Evolutionary conservation across 2,329 filamentous ascomycete species (phyloP), one percentile per base, ranked within the genome.

Genomic region (Hymenoscyphus occultus): DNA sequence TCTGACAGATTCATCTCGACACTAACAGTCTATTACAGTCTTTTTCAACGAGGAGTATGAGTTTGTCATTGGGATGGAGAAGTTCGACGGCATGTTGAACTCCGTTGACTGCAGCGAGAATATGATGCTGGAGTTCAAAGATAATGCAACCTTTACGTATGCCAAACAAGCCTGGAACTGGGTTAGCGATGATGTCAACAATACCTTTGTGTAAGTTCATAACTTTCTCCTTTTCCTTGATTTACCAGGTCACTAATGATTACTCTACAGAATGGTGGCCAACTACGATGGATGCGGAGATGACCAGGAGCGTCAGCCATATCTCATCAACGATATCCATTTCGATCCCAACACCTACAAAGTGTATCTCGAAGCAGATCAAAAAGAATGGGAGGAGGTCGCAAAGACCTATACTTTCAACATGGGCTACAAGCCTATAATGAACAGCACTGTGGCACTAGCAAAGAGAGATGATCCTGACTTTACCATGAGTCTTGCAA

Each of bases 331-430:
- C 39, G 59, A 60, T 60, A 45, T 60, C 31, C 22, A 13, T 14
- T 60, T 60, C 31, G 39, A 45, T 10, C 19, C 39, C 16, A 16
- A 45, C 7, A 60, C 7, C 6, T 60, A 48, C 42, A 60, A 42
- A 31, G 59, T 60, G 22, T 31, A 22, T 14, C 58, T 60, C 31
- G 39, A 48, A 42, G 59, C 59, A 6, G 22, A 48, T 28, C 39
- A 60, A 32, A 60, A 60, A 40, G 59, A 51, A 42, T 60, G 59
- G 59, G 39, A 60, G 22, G 59, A 60, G 19, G 59, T 60, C 16
- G 59, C 59, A 28, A 45, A 48, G 28, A 60, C 59, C 6, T 60
- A 60, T 32, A 60, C 19, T 13, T 60, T 60, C 31, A 60, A 60
- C 19, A 48, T 60, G 59, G 59, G 59, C 3, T 60, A 60, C 28